Base-by-base conservation (phyloP, 306 rosid genomes). In the Trifolium repens region DNA sequence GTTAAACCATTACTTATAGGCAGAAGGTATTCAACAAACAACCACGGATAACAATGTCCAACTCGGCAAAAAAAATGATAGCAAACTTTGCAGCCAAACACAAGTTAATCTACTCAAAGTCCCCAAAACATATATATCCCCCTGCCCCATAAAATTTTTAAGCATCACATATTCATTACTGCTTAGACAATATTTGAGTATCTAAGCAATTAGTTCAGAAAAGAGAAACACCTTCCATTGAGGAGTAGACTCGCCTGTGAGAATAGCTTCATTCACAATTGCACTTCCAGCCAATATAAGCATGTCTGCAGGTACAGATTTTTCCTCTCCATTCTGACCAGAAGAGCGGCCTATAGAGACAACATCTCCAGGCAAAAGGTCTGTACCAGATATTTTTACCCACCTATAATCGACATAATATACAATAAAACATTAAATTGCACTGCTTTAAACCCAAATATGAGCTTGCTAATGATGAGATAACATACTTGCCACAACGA, bases 181-280 rank as follows among this genome's bases (percentile, higher is more conserved):
- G 69, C 65, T 46, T 50, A 68, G 72, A 68, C 27, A 73, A 72
- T 59, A 73, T 63, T 54, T 10, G 72, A 74, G 1, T 27, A 70
- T 57, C 63, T 72, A 34, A 73, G 22, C 47, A 60, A 81, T 79
- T 79, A 76, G 73, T 78, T 66, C 74, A 79, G 90, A 81, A 73
- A 78, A 67, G 84, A 68, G 79, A 68, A 78, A 77, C 88, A 96
- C 98, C 99, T 96, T 96, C 99, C 99, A 96, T 73, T 96, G 99
- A 55, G 98, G 99, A 46, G 99, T 96, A 75, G 99, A 96, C 90
- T 96, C 99, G 87, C 99, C 99, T 47, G 99, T 96, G 80, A 96
- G 99, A 84, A 96, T 92, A 74, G 98, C 99, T 83, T 96, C 99
- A 76, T 96, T 96, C 73, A 83, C 99, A 81, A 96, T 96, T 40